Conservation (phyloP, 1,139 yeast species). For the Yamadazyma buinensis region DNA sequence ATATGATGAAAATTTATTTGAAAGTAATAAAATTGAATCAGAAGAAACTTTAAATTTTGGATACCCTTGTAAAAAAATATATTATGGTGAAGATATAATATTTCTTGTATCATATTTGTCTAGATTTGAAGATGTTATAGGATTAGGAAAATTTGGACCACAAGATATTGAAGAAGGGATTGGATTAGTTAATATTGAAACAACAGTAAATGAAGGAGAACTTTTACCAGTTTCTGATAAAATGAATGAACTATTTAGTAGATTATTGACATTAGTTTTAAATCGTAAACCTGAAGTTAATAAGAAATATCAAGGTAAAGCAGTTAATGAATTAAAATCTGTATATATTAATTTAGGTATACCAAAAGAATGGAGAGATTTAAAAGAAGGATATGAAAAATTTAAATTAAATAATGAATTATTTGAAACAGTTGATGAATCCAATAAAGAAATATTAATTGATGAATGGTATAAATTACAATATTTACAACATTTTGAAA, state of each 20-base stretch:
- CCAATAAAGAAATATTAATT: slow-evolving; percentile 31
- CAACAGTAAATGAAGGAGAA: slow-evolving; percentile 9
- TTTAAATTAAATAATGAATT: slow-evolving; percentile 11
- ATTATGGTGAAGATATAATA: slow-evolving; percentile 45
- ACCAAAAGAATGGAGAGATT: slow-evolving; percentile 46
- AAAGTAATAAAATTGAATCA: slow-evolving; percentile 12
- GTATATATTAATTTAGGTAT: slow-evolving; percentile 32
- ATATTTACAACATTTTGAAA: slow-evolving; percentile 17
- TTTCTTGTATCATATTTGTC: slow-evolving; percentile 40
- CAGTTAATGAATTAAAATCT: slow-evolving; percentile 40
- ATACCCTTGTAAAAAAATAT: slow-evolving; percentile 21
- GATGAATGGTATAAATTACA: slow-evolving; percentile 15
- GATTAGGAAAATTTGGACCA: slow-evolving; percentile 36
- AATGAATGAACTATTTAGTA: slow-evolving; percentile 35
- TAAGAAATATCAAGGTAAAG: slow-evolving; percentile 18
- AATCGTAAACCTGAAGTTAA: slow-evolving; percentile 38
- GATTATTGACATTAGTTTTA: slow-evolving; percentile 34
- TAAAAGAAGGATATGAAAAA: slow-evolving; percentile 12
- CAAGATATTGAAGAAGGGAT: slow-evolving; percentile 51
- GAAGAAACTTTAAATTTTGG: slow-evolving; percentile 26
- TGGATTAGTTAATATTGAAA: slow-evolving; percentile 19
- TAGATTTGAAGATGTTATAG: slow-evolving; percentile 34
- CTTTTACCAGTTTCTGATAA: slow-evolving; percentile 22
- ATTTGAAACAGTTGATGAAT: slow-evolving; percentile 10
- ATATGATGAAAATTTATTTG: slow-evolving; percentile 35